Conservation (phyloP, 2,329 filamentous ascomycete genomes). For the Xylaria sp. region DNA sequence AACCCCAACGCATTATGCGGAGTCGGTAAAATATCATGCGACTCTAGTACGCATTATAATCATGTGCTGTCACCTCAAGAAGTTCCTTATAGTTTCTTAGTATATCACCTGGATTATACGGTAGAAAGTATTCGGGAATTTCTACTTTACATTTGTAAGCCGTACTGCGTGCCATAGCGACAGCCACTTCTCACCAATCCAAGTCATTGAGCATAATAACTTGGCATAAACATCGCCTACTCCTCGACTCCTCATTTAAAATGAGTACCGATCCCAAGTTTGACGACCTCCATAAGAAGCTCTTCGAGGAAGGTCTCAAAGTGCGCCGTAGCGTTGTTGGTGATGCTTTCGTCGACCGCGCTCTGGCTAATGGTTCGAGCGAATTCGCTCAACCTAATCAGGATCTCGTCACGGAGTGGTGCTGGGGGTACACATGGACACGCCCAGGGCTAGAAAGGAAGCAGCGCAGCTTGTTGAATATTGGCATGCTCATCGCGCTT, state of each 20-base stretch:
- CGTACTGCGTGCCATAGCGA: neutral
- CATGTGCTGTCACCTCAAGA: constrained; percentile 22
- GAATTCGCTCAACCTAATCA: constrained; percentile 70
- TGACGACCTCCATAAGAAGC: constrained; percentile 58
- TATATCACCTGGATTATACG: neutral
- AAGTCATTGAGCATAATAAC: neutral
- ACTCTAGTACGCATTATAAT: constrained; percentile 14
- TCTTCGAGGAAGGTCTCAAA: constrained; percentile 70
- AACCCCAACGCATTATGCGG: constrained; percentile 18
- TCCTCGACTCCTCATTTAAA: neutral
- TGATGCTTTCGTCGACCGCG: constrained; percentile 67
- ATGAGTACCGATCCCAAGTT: constrained; percentile 45
- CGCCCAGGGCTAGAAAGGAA: constrained; percentile 70
- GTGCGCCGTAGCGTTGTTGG: constrained; percentile 70
- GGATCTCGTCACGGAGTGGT: constrained; percentile 70
- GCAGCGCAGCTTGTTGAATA: constrained; percentile 70
- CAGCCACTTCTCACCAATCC: neutral
- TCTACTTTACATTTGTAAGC: neutral
- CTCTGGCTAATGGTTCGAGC: constrained; percentile 64
- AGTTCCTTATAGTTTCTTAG: neutral
- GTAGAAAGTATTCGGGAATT: neutral
- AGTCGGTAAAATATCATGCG: constrained; percentile 26
- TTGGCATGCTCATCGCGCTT: constrained; percentile 68
- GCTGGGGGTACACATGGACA: constrained; percentile 73
- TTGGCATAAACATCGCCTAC: neutral